Evolutionary conservation across 202 grass and related monocot genomes (phyloP), one percentile per base, ranked within the genome.

Genomic region (Saccharum hybrid): DNA sequence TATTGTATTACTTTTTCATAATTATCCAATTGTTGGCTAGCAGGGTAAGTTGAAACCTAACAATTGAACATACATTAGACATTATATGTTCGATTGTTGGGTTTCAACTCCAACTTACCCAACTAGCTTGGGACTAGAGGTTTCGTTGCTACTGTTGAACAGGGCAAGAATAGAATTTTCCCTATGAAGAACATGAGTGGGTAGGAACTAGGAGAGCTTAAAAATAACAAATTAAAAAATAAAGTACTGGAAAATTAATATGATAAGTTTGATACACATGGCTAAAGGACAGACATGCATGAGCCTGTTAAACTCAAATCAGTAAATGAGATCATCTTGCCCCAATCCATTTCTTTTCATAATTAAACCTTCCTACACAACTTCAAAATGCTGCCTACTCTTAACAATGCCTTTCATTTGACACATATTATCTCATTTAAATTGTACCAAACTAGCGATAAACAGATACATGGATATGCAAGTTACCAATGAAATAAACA

Each of bases 241-340:
- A 12, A 71, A 34, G 54, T 43, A 82, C 39, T 62, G 72, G 45
- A 71, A 87, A 62, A 9, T 13, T 40, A 87, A 86, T 56, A 63
- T 3, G 7, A 59, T 33, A 74, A 48, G 10, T 23, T 51, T 21
- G 3, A 59, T 2, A 15, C 40, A 64, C 41, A 71, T 77, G 43
- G 52, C 63, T 64, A 46, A 36, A 33, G 66, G 26, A 16, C 4
- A 51, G 16, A 59, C 34, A 72, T 26, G 45, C 16, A 68, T 68
- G 51, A 51, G 49, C 16, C 69, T 18, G 8, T 75, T 22, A 63
- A 54, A 75, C 42, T 56, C 15, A 64, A 23, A 76, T 12, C 14
- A 31, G 4, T 16, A 68, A 22, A 6, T 40, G 6, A 74, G 14
- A 76, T 19, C 15, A 39, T 46, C 23, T 69, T 75, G 40, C n/a